Conservation (phyloP, 805 yeast species). For the Hyphopichia homilentoma region DNA sequence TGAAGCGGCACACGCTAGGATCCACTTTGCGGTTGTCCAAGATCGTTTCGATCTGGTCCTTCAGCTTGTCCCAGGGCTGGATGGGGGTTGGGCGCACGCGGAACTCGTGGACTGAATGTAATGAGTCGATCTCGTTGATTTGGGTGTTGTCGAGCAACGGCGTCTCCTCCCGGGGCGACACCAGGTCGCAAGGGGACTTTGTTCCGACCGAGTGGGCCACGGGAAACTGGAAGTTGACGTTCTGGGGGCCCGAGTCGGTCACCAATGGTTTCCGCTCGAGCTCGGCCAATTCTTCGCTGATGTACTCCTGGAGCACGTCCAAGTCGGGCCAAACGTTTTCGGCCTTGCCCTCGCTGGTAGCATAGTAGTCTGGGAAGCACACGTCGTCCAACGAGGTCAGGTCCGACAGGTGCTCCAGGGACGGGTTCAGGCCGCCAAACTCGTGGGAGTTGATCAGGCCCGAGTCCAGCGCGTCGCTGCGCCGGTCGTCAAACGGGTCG, state of each 20-base stretch:
- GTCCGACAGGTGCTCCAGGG: conserved; percentile 56
- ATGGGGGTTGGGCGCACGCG: conserved; percentile 71
- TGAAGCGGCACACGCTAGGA: conserved; percentile 56
- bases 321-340: conserved; percentile 76
- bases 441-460: conserved; percentile 27
- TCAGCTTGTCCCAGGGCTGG: conserved; percentile 64
- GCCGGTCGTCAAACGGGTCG: conserved; percentile 7
- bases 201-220: conserved; percentile 10
- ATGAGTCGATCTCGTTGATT: conserved; percentile 29
- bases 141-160: conserved; percentile 28
- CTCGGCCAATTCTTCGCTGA: conserved; percentile 33
- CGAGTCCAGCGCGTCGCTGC: conserved; percentile 10
- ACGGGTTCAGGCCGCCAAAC: conserved; percentile 58
- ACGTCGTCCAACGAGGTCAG: conserved; percentile 87
- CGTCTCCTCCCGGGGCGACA: conserved; percentile 15
- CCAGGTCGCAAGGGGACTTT: conserved; percentile 10
- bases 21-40: conserved; percentile 13
- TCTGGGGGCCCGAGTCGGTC: conserved; percentile 1
- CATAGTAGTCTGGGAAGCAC: conserved; percentile 76
- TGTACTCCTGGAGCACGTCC: conserved; percentile 68
- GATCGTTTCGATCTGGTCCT: conserved; percentile 27
- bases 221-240: conserved; percentile 39
- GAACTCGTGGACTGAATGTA: conserved; percentile 37
- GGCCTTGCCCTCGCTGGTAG: conserved; percentile 15
- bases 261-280: neutral